A percentile compares a stretch with the other conserved stretches of the same genome.
Evolutionary conservation across 1,284 basidiomycete genomes (phyloP).

Genomic region (Cryptococcus sp.): DNA sequence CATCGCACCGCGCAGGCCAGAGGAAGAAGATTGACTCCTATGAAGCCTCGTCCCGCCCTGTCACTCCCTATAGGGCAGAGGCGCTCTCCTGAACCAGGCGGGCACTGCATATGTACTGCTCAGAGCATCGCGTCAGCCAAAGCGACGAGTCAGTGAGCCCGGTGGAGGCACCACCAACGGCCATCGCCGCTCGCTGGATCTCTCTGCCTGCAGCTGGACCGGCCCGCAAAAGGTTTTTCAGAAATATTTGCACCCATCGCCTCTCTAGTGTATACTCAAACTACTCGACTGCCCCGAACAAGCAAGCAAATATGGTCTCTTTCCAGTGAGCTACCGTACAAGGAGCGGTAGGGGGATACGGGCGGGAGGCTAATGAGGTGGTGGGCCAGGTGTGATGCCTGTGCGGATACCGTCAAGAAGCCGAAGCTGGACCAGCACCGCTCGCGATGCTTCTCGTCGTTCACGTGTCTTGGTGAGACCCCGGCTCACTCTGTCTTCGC

Average conservation of each 20-base stretch:
- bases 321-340: slow-evolving; percentile 55
- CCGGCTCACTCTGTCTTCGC: background rate
- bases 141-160: background rate
- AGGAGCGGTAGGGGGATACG: too few relatives aligned
- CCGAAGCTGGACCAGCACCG: slow-evolving; percentile 64
- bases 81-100: too few relatives aligned
- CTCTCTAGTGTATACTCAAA: background rate
- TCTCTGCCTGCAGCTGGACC: background rate
- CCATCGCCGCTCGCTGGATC: background rate
- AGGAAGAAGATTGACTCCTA: too few relatives aligned
- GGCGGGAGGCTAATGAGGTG: background rate
- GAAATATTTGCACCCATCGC: background rate
- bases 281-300: background rate
- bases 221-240: background rate
- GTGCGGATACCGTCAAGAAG: slow-evolving; percentile 83
- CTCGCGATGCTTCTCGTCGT: slow-evolving; percentile 56
- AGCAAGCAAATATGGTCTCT: slow-evolving; percentile 55
- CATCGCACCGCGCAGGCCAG: too few relatives aligned
- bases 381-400: slow-evolving; percentile 57
- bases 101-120: too few relatives aligned
- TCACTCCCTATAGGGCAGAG: too few relatives aligned
- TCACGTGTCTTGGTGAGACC: slow-evolving; percentile 66
- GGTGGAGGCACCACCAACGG: background rate
- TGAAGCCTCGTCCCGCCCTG: too few relatives aligned
- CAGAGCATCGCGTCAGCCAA: background rate